Percentiles rank a stretch among this genome's conserved stretches.
These are phyloP conservation scores for Phytophthora pistaciae DNA, from an alignment of 352 stramenopile genomes.

Conservation along the genomic window DNA sequence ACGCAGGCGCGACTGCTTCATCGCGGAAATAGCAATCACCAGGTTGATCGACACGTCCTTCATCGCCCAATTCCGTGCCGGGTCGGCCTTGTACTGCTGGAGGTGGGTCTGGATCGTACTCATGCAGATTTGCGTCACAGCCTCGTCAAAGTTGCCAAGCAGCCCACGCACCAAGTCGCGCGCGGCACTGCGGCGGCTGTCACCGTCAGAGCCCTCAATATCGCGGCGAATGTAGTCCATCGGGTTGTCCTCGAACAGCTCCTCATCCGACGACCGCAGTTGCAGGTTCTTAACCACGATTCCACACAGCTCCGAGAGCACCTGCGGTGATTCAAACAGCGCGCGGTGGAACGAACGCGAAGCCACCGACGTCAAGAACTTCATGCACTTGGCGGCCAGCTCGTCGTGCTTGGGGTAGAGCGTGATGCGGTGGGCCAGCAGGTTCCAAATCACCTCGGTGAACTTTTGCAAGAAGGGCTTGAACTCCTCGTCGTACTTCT, in stretches of 20 bases:
- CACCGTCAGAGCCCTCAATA: slow-evolving; percentile 97
- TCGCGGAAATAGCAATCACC: slow-evolving; percentile 96
- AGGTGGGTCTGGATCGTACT: slow-evolving; percentile 93
- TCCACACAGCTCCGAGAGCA: slow-evolving; percentile 93
- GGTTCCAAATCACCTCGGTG: slow-evolving; percentile 88
- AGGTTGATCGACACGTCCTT: slow-evolving; percentile 98
- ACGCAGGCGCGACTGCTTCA: slow-evolving; percentile 92
- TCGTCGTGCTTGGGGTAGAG: slow-evolving; percentile 95
- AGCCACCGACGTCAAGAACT: slow-evolving; percentile 97
- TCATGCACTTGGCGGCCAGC: slow-evolving; percentile 96
- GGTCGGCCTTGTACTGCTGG: slow-evolving; percentile 90
- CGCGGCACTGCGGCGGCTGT: slow-evolving; percentile 95
- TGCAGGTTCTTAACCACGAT: slow-evolving; percentile 99
- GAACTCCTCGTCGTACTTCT: slow-evolving; percentile 99
- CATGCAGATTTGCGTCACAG: slow-evolving; percentile 95
- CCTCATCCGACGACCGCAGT: slow-evolving; percentile 96
- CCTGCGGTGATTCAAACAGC: slow-evolving; percentile 86
- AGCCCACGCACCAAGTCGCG: slow-evolving; percentile 96
- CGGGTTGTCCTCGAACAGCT: slow-evolving; percentile 99
- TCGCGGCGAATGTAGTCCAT: slow-evolving; percentile 98
- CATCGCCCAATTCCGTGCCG: slow-evolving; percentile 91
- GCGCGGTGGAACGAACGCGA: slow-evolving; percentile 94
- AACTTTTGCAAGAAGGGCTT: slow-evolving; percentile 96
- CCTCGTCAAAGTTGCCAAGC: slow-evolving; percentile 94
- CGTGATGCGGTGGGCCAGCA: slow-evolving; percentile 78